phyloP scores from a whole-genome alignment of 1,139 yeast species.

The Hyphopichia burtonii region DNA sequence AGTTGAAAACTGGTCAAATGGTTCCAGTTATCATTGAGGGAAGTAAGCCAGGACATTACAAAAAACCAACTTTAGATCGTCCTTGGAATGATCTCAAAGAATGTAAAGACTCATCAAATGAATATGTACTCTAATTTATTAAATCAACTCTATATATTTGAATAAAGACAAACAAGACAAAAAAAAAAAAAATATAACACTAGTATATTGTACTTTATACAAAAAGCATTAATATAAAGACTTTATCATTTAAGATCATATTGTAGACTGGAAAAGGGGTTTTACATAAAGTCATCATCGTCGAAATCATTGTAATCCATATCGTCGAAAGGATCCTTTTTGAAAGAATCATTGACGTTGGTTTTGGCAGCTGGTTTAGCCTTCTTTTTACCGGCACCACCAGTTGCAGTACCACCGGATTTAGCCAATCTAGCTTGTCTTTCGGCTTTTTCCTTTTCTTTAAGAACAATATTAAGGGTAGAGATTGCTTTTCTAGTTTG shows the following conservation, averaged over 20 bases:
- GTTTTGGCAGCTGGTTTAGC: constrained; percentile 74
- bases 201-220: background rate
- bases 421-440: constrained; percentile 78
- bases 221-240: background rate
- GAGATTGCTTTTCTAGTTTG: constrained; percentile 82
- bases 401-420: constrained; percentile 83
- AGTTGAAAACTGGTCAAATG: constrained; percentile 20
- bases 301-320: constrained; percentile 52
- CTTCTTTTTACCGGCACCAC: constrained; percentile 95
- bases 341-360: constrained; percentile 71
- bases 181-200: background rate
- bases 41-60: constrained; percentile 3
- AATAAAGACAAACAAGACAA: background rate
- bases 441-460: constrained; percentile 87
- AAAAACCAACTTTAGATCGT: constrained; percentile 7
- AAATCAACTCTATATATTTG: background rate
- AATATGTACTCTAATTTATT: background rate
- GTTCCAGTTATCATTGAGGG: constrained; percentile 19
- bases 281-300: constrained; percentile 91
- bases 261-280: background rate
- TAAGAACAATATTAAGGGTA: constrained; percentile 76
- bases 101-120: background rate
- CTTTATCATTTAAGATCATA: background rate
- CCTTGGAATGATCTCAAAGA: constrained; percentile 7
- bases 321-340: constrained; percentile 70